phyloP scores from a whole-genome alignment of 140 eudicot genomes.

The Ambrosia hybrid region DNA sequence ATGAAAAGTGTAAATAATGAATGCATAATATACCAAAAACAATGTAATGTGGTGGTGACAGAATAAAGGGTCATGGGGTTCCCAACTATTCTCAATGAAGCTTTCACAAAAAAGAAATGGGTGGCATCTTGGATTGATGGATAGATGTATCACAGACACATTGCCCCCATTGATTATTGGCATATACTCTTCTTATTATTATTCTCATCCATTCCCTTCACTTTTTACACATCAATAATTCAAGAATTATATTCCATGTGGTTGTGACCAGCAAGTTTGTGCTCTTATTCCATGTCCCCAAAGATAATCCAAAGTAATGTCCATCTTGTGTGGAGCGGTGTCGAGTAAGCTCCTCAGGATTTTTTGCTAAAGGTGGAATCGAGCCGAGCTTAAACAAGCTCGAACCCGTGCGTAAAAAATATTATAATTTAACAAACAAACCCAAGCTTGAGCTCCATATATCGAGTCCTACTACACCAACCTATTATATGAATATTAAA shows the following conservation, averaged over 20 bases:
- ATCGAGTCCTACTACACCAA: neutral
- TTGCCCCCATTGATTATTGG: constrained; percentile 41
- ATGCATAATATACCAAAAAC: constrained; percentile 20
- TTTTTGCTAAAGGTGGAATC: neutral
- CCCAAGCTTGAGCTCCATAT: neutral
- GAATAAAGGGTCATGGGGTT: constrained; percentile 34
- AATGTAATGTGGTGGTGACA: constrained; percentile 37
- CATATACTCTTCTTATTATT: constrained; percentile 42
- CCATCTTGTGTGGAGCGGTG: constrained; percentile 17
- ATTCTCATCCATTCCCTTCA: constrained; percentile 42
- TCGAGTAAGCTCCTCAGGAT: neutral
- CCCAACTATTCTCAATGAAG: constrained; percentile 26
- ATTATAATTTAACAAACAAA: no score
- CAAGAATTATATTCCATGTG: constrained; percentile 28
- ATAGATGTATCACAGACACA: constrained; percentile 33
- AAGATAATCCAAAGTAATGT: constrained; percentile 22
- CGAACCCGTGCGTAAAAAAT: neutral
- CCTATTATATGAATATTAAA: no score
- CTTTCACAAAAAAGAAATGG: constrained; percentile 35
- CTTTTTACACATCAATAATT: constrained; percentile 37
- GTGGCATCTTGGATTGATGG: constrained; percentile 53
- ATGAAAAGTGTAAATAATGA: constrained; percentile 28
- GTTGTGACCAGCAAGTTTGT: constrained; percentile 32
- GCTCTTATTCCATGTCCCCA: constrained; percentile 34
- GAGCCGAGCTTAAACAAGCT: neutral